These are phyloP conservation scores for Ustilago bromivora DNA, from an alignment of 1,284 basidiomycete genomes.

Conservation along the genomic window DNA sequence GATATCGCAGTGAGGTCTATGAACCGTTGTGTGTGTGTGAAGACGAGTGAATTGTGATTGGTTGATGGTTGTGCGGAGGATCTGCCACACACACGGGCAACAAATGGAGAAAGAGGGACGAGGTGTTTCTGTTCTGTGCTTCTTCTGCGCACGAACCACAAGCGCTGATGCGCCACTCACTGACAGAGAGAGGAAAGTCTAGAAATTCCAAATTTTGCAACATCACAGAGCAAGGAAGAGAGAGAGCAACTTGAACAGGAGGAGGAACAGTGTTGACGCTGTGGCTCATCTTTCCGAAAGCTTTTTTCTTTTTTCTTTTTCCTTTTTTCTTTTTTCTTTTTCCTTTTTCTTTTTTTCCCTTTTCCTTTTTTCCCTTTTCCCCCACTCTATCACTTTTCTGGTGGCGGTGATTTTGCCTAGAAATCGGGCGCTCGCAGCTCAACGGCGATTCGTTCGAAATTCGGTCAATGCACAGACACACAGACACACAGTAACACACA, in stretches of 20 bases:
- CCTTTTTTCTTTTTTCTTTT: background rate
- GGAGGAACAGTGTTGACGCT: conserved; percentile 9
- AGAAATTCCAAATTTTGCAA: conserved; percentile 4
- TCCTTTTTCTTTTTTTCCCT: background rate
- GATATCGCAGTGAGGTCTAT: too few species aligned
- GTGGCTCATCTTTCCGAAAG: conserved; percentile 16
- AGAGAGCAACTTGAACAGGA: background rate
- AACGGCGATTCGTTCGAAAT: conserved; percentile 15
- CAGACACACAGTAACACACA: background rate
- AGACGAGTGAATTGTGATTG: conserved; percentile 1
- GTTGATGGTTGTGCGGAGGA: conserved; percentile 3
- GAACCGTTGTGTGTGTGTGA: background rate
- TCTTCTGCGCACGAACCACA: too few species aligned
- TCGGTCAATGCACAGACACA: conserved; percentile 12
- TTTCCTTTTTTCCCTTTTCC: background rate
- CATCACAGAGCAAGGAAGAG: conserved; percentile 3
- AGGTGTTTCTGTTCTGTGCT: too few species aligned
- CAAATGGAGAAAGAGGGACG: background rate
- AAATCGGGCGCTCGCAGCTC: conserved; percentile 2
- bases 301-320: background rate
- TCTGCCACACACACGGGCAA: background rate
- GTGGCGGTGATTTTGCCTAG: background rate
- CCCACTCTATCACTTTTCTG: conserved; percentile 6
- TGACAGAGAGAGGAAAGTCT: background rate
- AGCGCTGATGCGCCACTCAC: conserved; percentile 6